Conservation (phyloP, 495 filamentous ascomycete species). For the Trichoderma reesei region DNA sequence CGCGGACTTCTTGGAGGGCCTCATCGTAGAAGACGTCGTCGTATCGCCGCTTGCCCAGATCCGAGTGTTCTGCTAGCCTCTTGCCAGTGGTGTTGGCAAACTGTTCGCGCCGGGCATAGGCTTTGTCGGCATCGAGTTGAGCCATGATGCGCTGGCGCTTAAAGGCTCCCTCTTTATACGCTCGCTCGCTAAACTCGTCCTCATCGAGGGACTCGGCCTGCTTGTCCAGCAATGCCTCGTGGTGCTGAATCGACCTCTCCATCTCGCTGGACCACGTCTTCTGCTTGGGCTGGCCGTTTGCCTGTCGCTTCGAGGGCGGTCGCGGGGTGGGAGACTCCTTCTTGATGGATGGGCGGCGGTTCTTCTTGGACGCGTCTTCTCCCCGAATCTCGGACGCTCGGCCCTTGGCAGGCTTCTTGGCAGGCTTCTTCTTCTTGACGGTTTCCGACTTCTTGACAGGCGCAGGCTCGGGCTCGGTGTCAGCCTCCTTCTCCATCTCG, state of each 20-base stretch:
- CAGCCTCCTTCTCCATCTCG: constrained; percentile 7
- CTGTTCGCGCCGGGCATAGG: constrained; percentile 41
- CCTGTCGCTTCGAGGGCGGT: constrained; percentile 39
- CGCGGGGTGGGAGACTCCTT: constrained; percentile 36
- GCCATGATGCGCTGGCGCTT: constrained; percentile 57
- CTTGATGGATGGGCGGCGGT: constrained; percentile 31
- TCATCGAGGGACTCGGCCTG: constrained; percentile 59
- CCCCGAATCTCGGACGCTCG: constrained; percentile 31
- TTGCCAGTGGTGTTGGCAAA: constrained; percentile 22
- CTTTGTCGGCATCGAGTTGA: constrained; percentile 43
- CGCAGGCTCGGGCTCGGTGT: constrained; percentile 10
- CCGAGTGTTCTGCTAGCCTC: constrained; percentile 36
- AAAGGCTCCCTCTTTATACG: constrained; percentile 40
- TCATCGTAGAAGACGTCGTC: constrained; percentile 44
- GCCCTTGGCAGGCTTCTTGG: constrained; percentile 26
- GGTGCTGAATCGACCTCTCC: constrained; percentile 54
- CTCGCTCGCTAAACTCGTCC: constrained; percentile 51
- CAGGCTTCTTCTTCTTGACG: constrained; percentile 23
- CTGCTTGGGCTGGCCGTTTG: constrained; percentile 40
- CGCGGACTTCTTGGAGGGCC: constrained; percentile 75
- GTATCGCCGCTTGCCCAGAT: constrained; percentile 40
- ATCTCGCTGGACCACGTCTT: constrained; percentile 52
- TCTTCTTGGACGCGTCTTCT: constrained; percentile 29
- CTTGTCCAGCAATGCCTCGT: constrained; percentile 56
- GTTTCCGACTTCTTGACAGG: constrained; percentile 13